Evolutionary conservation across 2,329 filamentous ascomycete species (phyloP), one percentile per base, ranked within the genome.

Genomic region (Alternaria tenuissima): DNA sequence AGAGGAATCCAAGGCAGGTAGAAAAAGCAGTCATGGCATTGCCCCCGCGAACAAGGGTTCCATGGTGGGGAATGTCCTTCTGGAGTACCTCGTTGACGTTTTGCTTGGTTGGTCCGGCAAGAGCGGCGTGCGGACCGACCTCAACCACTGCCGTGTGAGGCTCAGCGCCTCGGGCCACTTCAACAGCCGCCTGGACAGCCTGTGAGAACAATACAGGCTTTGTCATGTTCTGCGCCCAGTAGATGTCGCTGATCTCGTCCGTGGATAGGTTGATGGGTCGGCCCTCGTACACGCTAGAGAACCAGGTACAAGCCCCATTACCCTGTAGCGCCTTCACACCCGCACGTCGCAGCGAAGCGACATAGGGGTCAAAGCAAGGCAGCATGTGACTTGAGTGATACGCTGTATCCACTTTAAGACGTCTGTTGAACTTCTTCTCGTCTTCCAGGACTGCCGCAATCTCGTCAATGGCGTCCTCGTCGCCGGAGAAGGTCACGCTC

Each of bases 91-190:
- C 16, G 8, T 53, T 32, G 16, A 64, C n/a, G 18, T 38, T 62
- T 20, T 66, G 48, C 5, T 26, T 39, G 30, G 22, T 30, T 34
- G 52, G 52, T 3, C 62, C 58, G 32, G 78, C 79, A 30, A 85
- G 72, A 2, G 80, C 76, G 0, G 81, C 76, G 61, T 84, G 82
- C 2, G 81, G 79, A 0, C 82, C 82, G 9, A 84, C 68, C 54
- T 84, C 83, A 4, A 84, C 7, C 9, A 41, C 38, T 12, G 54
- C 16, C 11, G 28, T 38, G 9, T 4, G 61, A 39, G 24, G 30
- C 5, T 8, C 32, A 12, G 9, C 5, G 4, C 7, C 38, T 18
- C 5, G 38, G 16, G 9, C n/a, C 9, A 22, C n/a, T 36, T 18
- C 28, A 22, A 43, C 16, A 11, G 39, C 26, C 2, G 11, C 3